Conservation (phyloP, 192 early-diverging fungal genomes). For the Rhizophagus prolifer region DNA sequence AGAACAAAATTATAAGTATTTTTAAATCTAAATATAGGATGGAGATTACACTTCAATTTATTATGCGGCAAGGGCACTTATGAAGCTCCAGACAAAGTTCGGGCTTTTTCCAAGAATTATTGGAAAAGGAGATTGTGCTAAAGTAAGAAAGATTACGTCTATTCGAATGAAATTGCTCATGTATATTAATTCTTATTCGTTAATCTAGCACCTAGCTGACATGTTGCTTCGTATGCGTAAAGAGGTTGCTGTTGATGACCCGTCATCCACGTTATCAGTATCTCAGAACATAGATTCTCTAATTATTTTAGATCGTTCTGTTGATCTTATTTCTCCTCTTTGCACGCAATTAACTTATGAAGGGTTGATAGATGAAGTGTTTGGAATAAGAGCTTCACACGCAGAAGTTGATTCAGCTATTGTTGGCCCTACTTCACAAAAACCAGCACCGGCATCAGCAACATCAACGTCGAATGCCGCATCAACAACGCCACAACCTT, state of each 20-base stretch:
- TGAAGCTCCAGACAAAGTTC: constrained; percentile 86
- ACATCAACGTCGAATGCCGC: constrained; percentile 33
- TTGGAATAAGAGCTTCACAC: constrained; percentile 75
- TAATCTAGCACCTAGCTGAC: constrained; percentile 58
- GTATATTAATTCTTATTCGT: constrained; percentile 2
- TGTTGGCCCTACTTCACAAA: constrained; percentile 42
- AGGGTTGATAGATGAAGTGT: constrained; percentile 93
- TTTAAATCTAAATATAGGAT: constrained; percentile 47
- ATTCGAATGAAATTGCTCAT: constrained; percentile 13
- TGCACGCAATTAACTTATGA: constrained; percentile 97
- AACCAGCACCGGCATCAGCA: constrained; percentile 29
- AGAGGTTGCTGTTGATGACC: constrained; percentile 66
- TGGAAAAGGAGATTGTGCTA: constrained; percentile 86
- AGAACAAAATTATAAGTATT: not conserved
- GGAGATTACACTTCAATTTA: constrained; percentile 75
- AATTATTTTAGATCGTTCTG: constrained; percentile 86
- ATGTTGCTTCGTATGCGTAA: constrained; percentile 81
- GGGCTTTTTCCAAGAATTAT: constrained; percentile 89
- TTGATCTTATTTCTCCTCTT: constrained; percentile 89
- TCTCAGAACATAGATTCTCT: constrained; percentile 76
- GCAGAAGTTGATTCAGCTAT: constrained; percentile 74
- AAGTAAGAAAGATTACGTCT: constrained; percentile 39
- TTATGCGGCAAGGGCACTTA: constrained; percentile 73
- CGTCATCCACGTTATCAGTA: constrained; percentile 49
- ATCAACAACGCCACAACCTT: constrained; percentile 20